Base-by-base conservation (phyloP, 495 filamentous ascomycete species). In the Penicillium bovifimosum region DNA sequence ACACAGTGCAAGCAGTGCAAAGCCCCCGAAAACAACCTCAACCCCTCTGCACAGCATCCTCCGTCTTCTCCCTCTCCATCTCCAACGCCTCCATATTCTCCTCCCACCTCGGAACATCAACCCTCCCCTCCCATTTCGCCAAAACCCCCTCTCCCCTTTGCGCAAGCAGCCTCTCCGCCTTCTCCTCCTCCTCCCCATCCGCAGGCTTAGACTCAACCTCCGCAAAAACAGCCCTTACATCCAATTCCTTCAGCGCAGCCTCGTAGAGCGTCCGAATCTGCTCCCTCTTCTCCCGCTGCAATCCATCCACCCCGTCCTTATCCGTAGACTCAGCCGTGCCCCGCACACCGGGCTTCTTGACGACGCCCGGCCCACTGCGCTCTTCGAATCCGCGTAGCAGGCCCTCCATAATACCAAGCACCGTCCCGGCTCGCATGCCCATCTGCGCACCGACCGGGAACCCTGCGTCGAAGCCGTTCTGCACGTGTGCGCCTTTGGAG, bases 391-490 rank as follows among this genome's bases (percentile, higher is more conserved):
- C 72, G 6, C 63, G 62, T 13, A 69, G 20, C 14, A 92, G 48
- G 0, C 86, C 87, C 62, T 92, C 86, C 16, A 95, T 54, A 7
- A 85, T 70, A 0, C 90, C 90, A 5, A 93, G 64, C 13, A 90
- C 61, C 28, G 78, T 81, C 0, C 91, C 91, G 0, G 82, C 85
- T 0, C 78, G 74, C 59, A 86, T 71, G 2, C 92, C 92, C 27
- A 96, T 67, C 24, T 82, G 77, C 3, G 88, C 90, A 29, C 92
- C 93, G 2, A 96, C 74, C 1, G 76, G 66, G 53, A 87, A 97
- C 0, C 90, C 91, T 48, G 90, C 86, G 64, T 97, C 93, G 62
- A 97, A 96, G 6, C 93, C 92, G 14, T 68, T 66, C 63, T 97
- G 92, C 10, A 95, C 78, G 54, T 78, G 80, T 42, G 75, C 57